A percentile compares a stretch with the other conserved stretches of the same genome.
phyloP scores from a whole-genome alignment of 805 yeast species.

The Geotrichum ghanense region DNA sequence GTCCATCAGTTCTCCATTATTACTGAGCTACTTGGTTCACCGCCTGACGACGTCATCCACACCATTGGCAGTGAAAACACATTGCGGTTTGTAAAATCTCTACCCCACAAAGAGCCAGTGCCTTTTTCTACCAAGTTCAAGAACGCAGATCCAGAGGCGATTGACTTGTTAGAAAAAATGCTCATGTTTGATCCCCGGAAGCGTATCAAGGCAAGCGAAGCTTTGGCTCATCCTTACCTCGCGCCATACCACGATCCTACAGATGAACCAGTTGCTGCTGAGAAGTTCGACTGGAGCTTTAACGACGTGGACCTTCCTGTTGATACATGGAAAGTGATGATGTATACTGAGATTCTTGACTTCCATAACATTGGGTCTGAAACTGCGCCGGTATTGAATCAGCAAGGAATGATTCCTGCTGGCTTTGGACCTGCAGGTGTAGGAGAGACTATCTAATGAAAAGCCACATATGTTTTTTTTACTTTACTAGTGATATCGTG shows the following conservation, averaged over 20 bases:
- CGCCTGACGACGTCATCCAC: constrained; percentile 91
- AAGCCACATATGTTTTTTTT: no score
- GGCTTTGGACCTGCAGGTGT: not conserved
- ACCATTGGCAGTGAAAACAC: constrained; percentile 96
- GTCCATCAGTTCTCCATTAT: constrained; percentile 96
- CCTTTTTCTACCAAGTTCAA: constrained; percentile 76
- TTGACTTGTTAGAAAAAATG: constrained; percentile 81
- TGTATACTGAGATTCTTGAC: constrained; percentile 93
- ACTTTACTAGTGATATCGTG: no score
- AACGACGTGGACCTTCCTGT: constrained; percentile 96
- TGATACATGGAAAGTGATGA: constrained; percentile 98
- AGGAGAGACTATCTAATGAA: not conserved
- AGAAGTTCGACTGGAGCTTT: constrained; percentile 94
- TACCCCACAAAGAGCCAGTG: constrained; percentile 88
- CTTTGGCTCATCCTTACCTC: constrained; percentile 80
- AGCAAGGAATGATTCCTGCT: not conserved
- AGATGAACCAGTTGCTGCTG: constrained; percentile 91
- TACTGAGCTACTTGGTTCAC: constrained; percentile 91
- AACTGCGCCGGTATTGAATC: constrained; percentile 4
- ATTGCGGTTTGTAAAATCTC: constrained; percentile 80
- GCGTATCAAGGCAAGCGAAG: constrained; percentile 87
- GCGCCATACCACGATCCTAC: constrained; percentile 95
- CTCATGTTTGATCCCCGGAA: constrained; percentile 89
- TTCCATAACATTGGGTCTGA: constrained; percentile 76
- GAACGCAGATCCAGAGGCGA: constrained; percentile 53